Evolutionary conservation across 2,329 filamentous ascomycete species (phyloP).

Genomic region (Talaromyces sp.): DNA sequence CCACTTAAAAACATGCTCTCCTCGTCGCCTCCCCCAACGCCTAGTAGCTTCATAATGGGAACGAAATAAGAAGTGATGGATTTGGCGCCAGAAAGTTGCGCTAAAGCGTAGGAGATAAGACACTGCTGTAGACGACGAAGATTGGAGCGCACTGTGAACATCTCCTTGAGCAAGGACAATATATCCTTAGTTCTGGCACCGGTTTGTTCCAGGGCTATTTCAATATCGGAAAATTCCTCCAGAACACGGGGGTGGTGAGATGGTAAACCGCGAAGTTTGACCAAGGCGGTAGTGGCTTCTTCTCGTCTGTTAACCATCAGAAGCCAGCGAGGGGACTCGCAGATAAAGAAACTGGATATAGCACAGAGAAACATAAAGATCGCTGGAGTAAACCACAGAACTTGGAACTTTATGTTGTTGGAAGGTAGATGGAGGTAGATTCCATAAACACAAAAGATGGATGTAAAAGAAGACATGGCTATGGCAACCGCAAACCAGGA

Average conservation of each 20-base stretch:
- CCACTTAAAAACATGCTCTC: constrained; percentile 34
- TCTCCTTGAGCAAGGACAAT: constrained; percentile 23
- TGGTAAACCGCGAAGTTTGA: constrained; percentile 25
- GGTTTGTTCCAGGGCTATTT: constrained; percentile 15
- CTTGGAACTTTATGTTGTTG: constrained; percentile 25
- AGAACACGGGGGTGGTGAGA: constrained; percentile 20
- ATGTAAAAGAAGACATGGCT: constrained; percentile 23
- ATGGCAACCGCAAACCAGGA: constrained; percentile 34
- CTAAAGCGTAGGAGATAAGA: constrained; percentile 32
- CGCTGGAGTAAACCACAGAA: constrained; percentile 21
- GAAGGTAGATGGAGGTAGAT: constrained; percentile 23
- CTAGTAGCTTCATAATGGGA: constrained; percentile 35
- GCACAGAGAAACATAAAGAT: neutral
- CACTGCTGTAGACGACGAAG: constrained; percentile 36
- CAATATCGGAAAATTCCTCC: constrained; percentile 23
- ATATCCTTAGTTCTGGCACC: neutral
- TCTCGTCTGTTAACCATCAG: constrained; percentile 20
- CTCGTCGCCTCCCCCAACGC: constrained; percentile 21
- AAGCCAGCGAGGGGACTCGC: constrained; percentile 31
- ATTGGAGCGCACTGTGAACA: constrained; percentile 32
- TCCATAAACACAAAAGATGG: constrained; percentile 31
- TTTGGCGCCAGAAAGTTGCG: constrained; percentile 42
- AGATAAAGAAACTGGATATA: neutral
- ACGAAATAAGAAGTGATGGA: constrained; percentile 41
- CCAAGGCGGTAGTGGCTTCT: constrained; percentile 21